Conservation (phyloP, 177 flowering plant species). For the Tripterygium wilfordii region DNA sequence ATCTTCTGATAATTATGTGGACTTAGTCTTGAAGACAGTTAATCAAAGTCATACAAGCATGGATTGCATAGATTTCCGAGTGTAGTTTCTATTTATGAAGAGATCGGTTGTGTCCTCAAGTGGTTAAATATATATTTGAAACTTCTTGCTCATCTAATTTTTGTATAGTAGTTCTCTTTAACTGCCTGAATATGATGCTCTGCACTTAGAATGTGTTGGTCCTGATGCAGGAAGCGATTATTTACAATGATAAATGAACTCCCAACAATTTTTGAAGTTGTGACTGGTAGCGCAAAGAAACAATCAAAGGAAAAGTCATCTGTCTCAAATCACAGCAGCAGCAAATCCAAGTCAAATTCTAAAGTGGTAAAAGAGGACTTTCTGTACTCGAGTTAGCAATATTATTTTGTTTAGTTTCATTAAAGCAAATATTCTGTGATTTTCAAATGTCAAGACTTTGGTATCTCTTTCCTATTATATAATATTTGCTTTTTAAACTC, state of each 20-base stretch:
- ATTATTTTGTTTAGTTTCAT: not conserved
- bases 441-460: not conserved
- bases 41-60: no score
- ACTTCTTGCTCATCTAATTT: no score
- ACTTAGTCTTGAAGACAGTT: no score
- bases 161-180: no score
- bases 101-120: no score
- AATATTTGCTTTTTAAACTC: no score
- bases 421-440: not conserved
- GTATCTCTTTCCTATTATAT: no score
- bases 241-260: slow-evolving; percentile 80
- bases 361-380: slow-evolving; percentile 34
- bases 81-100: no score
- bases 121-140: no score
- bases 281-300: slow-evolving; percentile 62
- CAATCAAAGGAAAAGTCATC: slow-evolving; percentile 56
- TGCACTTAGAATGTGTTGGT: not conserved
- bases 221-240: slow-evolving; percentile 61
- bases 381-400: not conserved
- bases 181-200: no score
- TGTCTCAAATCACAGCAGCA: slow-evolving; percentile 52
- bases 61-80: no score
- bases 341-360: slow-evolving; percentile 58
- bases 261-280: slow-evolving; percentile 80
- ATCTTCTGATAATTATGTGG: no score